phyloP scores from a whole-genome alignment of 306 rosid genomes.

The Cicer judaicum region DNA sequence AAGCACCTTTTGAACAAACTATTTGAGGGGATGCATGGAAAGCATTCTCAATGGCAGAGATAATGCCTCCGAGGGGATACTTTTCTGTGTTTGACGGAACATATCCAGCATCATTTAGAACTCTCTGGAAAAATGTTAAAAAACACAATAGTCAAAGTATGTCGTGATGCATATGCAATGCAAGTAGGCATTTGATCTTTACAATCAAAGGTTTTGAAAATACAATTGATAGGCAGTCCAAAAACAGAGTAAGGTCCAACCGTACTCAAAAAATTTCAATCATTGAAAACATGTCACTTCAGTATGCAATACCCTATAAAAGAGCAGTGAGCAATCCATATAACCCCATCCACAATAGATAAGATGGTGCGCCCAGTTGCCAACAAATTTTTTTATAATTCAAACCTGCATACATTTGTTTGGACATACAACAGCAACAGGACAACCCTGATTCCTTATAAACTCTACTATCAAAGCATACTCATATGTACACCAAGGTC shows the following conservation, averaged over 20 bases:
- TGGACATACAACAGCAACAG: conserved; percentile 4
- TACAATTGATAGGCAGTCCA: conserved; percentile 28
- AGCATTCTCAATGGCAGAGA: conserved; percentile 91
- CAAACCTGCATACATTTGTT: conserved; percentile 10
- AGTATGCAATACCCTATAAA: conserved; percentile 18
- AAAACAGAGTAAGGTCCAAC: conserved; percentile 37
- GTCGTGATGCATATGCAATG: conserved; percentile 28
- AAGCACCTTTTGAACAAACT: conserved; percentile 64
- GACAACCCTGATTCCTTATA: conserved; percentile 26
- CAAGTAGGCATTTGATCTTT: conserved; percentile 15
- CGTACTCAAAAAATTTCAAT: neutral
- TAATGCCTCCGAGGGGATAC: conserved; percentile 91
- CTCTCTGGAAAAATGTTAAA: conserved; percentile 57
- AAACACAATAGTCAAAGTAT: conserved; percentile 39
- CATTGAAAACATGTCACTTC: conserved; percentile 4
- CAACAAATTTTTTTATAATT: conserved; percentile 21
- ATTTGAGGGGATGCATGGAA: conserved; percentile 75
- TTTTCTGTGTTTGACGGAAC: conserved; percentile 84
- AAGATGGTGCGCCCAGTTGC: conserved; percentile 19
- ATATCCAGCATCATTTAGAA: conserved; percentile 83
- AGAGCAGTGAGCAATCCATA: conserved; percentile 1
- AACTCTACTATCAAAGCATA: conserved; percentile 24
- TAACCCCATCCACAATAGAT: neutral
- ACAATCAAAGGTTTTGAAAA: conserved; percentile 43
- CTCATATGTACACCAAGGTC: conserved; percentile 17